These are phyloP conservation scores for Aspergillus sclerotioniger DNA, from an alignment of 495 filamentous ascomycete genomes.

Conservation along the genomic window DNA sequence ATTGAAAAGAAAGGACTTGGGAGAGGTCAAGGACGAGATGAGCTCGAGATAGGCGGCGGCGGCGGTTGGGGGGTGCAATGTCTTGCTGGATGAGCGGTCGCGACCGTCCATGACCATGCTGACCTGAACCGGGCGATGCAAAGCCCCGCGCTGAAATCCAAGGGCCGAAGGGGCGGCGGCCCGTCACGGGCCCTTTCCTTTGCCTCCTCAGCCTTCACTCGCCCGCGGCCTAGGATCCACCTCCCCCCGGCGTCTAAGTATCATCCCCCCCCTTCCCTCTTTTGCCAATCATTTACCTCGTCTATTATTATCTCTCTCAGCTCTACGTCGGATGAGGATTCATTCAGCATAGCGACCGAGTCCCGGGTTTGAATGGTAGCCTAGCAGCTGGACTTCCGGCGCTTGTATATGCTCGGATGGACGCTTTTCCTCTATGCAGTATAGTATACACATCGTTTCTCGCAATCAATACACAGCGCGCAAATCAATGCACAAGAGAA, in stretches of 20 bases:
- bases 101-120: conserved; percentile 26
- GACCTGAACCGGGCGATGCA: conserved; percentile 5
- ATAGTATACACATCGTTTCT: no score
- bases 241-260: neutral
- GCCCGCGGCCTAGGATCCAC: no score
- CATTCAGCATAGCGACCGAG: no score
- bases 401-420: no score
- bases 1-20: conserved; percentile 36
- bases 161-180: neutral
- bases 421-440: no score
- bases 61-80: conserved; percentile 12
- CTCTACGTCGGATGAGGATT: no score
- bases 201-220: no score
- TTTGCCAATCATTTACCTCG: neutral
- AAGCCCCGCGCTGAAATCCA: conserved; percentile 16
- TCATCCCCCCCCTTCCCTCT: neutral
- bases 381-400: no score
- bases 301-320: no score
- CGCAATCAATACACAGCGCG: neutral
- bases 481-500: conserved; percentile 8
- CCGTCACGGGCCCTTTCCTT: no score
- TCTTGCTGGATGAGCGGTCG: conserved; percentile 13
- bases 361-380: no score
- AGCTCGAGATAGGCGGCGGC: conserved; percentile 29
- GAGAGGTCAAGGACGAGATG: conserved; percentile 37